These are phyloP conservation scores for Periglandula ipomoeae DNA, from an alignment of 2,329 filamentous ascomycete species.

Conservation along the genomic window DNA sequence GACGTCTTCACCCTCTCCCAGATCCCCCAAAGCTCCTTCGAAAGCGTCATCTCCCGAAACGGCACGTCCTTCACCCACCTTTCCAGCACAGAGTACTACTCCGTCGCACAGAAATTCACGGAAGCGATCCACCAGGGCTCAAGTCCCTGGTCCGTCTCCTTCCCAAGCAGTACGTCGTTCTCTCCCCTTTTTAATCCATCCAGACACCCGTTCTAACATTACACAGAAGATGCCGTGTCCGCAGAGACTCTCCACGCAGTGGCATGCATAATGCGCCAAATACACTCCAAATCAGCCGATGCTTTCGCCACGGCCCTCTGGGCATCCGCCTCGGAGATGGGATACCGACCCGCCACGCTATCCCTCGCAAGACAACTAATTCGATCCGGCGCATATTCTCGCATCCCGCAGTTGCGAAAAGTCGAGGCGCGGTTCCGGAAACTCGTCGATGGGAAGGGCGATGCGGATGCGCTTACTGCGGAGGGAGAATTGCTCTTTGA, in stretches of 20 bases:
- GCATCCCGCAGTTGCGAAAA: slow-evolving; percentile 9
- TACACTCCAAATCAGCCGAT: slow-evolving; percentile 6
- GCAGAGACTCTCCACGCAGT: slow-evolving; percentile 17
- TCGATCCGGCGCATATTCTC: slow-evolving; percentile 13
- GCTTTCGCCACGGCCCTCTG: slow-evolving; percentile 19
- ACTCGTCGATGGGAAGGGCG: slow-evolving; percentile 19
- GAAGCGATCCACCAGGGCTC: slow-evolving; percentile 14
- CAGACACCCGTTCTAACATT: no score
- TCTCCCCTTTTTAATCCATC: neutral
- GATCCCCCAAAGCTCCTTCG: slow-evolving; percentile 16
- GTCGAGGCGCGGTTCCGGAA: slow-evolving; percentile 21
- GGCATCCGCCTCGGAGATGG: slow-evolving; percentile 21
- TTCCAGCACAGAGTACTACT: slow-evolving; percentile 17
- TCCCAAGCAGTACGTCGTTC: slow-evolving; percentile 15
- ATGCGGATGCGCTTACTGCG: slow-evolving; percentile 26
- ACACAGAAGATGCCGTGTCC: slow-evolving; percentile 14
- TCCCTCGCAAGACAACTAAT: slow-evolving; percentile 17
- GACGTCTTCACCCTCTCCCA: slow-evolving; percentile 14
- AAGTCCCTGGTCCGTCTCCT: slow-evolving; percentile 12
- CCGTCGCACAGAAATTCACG: slow-evolving; percentile 13
- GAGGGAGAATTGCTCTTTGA: slow-evolving; percentile 21
- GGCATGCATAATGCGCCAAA: slow-evolving; percentile 18
- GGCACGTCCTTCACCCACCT: slow-evolving; percentile 11
- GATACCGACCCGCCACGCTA: slow-evolving; percentile 22
- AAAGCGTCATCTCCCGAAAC: slow-evolving; percentile 10